Evolutionary conservation across 805 yeast species (phyloP), one percentile per base, ranked within the genome.

Genomic region (Candida wancherniae): DNA sequence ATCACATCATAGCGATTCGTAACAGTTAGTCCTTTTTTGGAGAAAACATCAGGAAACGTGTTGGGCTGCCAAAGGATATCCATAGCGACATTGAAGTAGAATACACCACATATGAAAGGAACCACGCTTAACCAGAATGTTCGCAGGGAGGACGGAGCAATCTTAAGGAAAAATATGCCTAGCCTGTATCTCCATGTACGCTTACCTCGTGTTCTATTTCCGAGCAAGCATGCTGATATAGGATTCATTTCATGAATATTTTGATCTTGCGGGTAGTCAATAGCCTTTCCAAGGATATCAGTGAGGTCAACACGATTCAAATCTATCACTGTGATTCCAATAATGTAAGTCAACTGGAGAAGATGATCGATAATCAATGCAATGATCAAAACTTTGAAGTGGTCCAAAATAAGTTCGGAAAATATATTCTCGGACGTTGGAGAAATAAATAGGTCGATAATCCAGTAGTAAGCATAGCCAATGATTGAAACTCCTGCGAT

Each of bases 321-420:
- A 56, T 85, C 94, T 22, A 84, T 71, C 11, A 80, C 67, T 18
- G 84, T 57, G 1, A 83, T 74, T 0, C 86, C 76, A 1, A 77
- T 61, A 36, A 83, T 72, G 51, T 67, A 84, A 1, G 88, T 73
- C 28, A 76, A 48, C 42, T 79, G 85, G 22, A 84, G 57, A 4
- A 70, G 34, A 47, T 75, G 81, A 40, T 81, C 84, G 22, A 79
- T 53, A 1, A 73, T 17, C n/a, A 82, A 43, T 0, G 79, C 69
- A 17, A 70, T 30, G 1, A 67, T 19, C 17, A 29, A 28, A 3
- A 31, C 30, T 14, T 12, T 6, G 17, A 18, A 29, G 4, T 28
- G 23, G 10, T 26, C 28, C 8, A 28, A 15, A 5, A 34, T 26
- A 4, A 27, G 22, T 11, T 11, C 26, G 23, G 19, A 19, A 19